Base-by-base conservation (phyloP, 73 alveolate genomes). In the Tetrahymena elliotti region DNA sequence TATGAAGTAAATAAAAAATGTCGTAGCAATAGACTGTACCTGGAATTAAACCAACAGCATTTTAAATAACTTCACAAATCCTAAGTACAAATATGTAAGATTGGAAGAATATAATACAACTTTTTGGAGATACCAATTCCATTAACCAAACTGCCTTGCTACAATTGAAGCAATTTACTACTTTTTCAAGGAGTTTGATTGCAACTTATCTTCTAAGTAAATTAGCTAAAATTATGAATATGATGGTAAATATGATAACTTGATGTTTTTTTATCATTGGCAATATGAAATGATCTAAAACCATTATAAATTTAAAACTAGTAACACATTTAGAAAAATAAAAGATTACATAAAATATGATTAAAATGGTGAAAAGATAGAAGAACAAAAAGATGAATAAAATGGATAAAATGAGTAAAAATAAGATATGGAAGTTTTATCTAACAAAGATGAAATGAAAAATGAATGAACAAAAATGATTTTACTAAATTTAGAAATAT, bases 111-210 rank as follows among this genome's bases (percentile, higher is more conserved):
- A 94, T 94, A 33, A 94, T 84, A 94, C 96, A 7, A 84, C 68
- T 4, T 94, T 94, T 94, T 94, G 96, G 95, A 94, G 95, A 83
- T 94, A 94, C n/a, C 36, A 94, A 52, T 94, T 84, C 83, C 96
- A 94, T 38, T 47, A 94, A 34, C 93, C 93, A 24, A 94, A 94
- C 36, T 94, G 96, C 33, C 40, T 94, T 12, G 96, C 95, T 35
- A 94, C 95, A 39, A 88, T 94, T 13, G 95, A 94, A 52, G 96
- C 96, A 6, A 94, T 94, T 33, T 88, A 94, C 24, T 94, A 88
- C 5, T 88, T 52, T 52, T 94, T 52, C 35, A 41, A 94, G 33
- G 96, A 94, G 84, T 94, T 84, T 94, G 93, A 68, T 68, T 68
- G 38, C 36, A 68, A 68, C 18, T 68, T 27, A 16, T 68, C 38